A percentile compares a stretch with the other conserved stretches of the same genome.
Conservation (phyloP, 2,329 filamentous ascomycete genomes). For the Thielaviopsis ethacetica region DNA sequence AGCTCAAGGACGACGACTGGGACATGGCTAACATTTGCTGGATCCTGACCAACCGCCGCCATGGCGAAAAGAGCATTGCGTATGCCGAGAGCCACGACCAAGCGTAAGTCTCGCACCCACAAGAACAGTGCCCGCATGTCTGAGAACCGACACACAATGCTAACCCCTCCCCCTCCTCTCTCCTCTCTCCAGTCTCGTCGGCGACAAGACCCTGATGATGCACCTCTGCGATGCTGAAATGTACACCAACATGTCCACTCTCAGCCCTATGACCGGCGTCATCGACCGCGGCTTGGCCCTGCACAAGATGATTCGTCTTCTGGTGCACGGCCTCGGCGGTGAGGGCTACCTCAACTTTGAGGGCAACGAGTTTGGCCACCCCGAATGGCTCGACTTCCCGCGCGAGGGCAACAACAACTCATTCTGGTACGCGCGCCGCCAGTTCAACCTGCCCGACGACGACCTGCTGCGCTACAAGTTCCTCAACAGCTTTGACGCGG, state of each 20-base stretch:
- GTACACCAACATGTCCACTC: conserved; percentile 90
- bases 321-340: conserved; percentile 81
- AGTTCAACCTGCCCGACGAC: conserved; percentile 87
- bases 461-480: conserved; percentile 70
- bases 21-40: conserved; percentile 72
- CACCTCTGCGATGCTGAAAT: conserved; percentile 94
- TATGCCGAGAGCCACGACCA: conserved; percentile 97
- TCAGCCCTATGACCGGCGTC: conserved; percentile 68
- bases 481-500: conserved; percentile 82
- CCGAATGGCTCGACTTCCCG: conserved; percentile 97
- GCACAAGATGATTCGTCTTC: conserved; percentile 92
- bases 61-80: conserved; percentile 95
- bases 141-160: conserved; percentile 12
- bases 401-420: conserved; percentile 84
- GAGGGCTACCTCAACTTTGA: conserved; percentile 98
- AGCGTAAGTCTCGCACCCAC: conserved; percentile 46
- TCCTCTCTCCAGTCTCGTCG: conserved; percentile 57
- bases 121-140: no score
- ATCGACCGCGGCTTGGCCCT: conserved; percentile 84
- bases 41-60: conserved; percentile 79
- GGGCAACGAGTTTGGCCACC: conserved; percentile 96
- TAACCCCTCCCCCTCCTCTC: background rate
- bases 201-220: conserved; percentile 95
- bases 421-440: conserved; percentile 85
- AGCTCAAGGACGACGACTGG: conserved; percentile 82